phyloP scores from a whole-genome alignment of 495 filamentous ascomycete genomes.

The Aspergillus saccharolyticus region DNA sequence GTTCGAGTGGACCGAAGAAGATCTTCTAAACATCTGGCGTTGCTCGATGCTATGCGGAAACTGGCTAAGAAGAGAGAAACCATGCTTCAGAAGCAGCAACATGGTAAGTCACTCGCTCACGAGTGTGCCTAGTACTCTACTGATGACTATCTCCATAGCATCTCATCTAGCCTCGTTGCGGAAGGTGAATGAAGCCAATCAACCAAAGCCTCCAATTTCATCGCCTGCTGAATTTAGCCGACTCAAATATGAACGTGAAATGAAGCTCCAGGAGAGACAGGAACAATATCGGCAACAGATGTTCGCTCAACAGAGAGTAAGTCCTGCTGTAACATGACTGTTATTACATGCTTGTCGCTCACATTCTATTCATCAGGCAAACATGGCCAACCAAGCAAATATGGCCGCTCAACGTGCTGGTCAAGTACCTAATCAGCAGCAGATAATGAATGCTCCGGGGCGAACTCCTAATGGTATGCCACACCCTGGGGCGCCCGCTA shows the following conservation, averaged over 20 bases:
- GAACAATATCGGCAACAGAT: conserved; percentile 62
- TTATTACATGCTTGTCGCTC: conserved; percentile 7
- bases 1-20: conserved; percentile 78
- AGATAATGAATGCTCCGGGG: conserved; percentile 36
- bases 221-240: conserved; percentile 87
- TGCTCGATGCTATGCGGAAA: conserved; percentile 94
- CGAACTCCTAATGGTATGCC: conserved; percentile 38
- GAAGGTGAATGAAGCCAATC: conserved; percentile 64
- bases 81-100: conserved; percentile 76
- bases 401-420: conserved; percentile 40
- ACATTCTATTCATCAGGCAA: conserved; percentile 4
- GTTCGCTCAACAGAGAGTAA: conserved; percentile 57
- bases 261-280: conserved; percentile 70
- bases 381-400: conserved; percentile 24
- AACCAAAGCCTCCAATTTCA: conserved; percentile 54
- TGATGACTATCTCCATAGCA: conserved; percentile 29
- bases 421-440: conserved; percentile 41
- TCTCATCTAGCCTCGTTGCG: conserved; percentile 63
- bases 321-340: background rate
- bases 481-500: conserved; percentile 26
- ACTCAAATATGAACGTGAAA: conserved; percentile 77
- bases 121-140: conserved; percentile 6
- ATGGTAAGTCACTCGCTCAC: conserved; percentile 43
- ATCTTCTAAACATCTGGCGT: conserved; percentile 75
- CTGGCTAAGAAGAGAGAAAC: conserved; percentile 90